Percentiles rank a stretch among this genome's conserved stretches.
Conservation (phyloP, 352 stramenopile genomes). For the Globisporangium radiosum region DNA sequence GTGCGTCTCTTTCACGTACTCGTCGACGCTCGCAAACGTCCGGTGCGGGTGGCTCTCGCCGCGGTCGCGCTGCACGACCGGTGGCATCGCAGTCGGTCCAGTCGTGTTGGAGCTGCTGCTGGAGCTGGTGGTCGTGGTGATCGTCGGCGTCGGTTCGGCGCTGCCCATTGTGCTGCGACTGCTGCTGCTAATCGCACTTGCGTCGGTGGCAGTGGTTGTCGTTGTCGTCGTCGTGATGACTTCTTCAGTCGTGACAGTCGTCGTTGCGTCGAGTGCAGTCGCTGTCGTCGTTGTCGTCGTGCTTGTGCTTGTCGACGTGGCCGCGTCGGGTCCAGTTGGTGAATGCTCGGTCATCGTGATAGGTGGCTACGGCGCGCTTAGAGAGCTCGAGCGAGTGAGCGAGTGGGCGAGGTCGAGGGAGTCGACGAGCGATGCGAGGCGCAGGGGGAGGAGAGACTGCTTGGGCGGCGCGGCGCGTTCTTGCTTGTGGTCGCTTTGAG, state of each 20-base stretch:
- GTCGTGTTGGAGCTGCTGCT: no score
- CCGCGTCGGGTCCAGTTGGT: slow-evolving; percentile 9
- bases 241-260: slow-evolving; percentile 7
- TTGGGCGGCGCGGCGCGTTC: not conserved
- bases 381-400: not conserved
- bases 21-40: slow-evolving; percentile 87
- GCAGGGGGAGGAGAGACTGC: not conserved
- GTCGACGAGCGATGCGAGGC: not conserved
- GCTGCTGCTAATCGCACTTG: not conserved
- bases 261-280: slow-evolving; percentile 5
- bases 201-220: not conserved
- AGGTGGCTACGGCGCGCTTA: not conserved
- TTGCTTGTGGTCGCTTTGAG: not conserved
- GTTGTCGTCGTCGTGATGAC: not conserved
- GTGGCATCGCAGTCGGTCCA: not conserved
- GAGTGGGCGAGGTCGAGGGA: not conserved
- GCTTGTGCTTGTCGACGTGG: not conserved
- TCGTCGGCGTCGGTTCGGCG: slow-evolving; percentile 1
- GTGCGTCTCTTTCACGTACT: slow-evolving; percentile 90
- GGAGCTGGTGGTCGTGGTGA: no score
- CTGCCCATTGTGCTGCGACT: slow-evolving; percentile 2
- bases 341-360: slow-evolving; percentile 10
- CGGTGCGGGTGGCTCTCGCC: slow-evolving; percentile 52
- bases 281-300: not conserved
- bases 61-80: slow-evolving; percentile 22